Percentiles rank a stretch among this genome's conserved stretches.
Evolutionary conservation across 495 filamentous ascomycete genomes (phyloP).

Genomic region (Recurvomyces mirabilis): DNA sequence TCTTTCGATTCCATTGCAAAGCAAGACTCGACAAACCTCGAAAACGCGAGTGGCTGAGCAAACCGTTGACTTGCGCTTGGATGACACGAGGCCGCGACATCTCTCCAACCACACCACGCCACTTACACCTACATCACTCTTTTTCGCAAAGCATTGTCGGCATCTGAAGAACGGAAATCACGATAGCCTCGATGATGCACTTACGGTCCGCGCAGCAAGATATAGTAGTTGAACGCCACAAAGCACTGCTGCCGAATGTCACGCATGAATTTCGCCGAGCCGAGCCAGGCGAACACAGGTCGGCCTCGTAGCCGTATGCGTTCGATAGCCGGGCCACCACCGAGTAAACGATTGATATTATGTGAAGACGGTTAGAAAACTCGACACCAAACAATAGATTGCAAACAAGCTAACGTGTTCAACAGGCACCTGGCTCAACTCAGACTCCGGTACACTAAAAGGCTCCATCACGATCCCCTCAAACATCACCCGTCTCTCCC

Average conservation of each 20-base stretch:
- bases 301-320: conserved; percentile 1
- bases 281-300: conserved; percentile 2
- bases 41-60: too few relatives aligned
- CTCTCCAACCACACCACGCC: too few relatives aligned
- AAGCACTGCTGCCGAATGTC: conserved; percentile 8
- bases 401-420: neutral
- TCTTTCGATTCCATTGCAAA: too few relatives aligned
- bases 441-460: conserved; percentile 28
- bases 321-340: neutral
- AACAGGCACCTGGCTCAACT: conserved; percentile 29
- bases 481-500: conserved; percentile 33
- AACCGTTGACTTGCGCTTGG: too few relatives aligned
- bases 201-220: too few relatives aligned
- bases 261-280: neutral
- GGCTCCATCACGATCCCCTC: conserved; percentile 26
- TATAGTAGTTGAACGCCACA: too few relatives aligned
- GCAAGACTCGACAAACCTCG: too few relatives aligned
- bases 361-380: conserved; percentile 10
- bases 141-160: too few relatives aligned
- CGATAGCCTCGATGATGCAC: too few relatives aligned
- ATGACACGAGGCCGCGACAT: too few relatives aligned
- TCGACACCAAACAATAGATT: neutral
- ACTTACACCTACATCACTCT: too few relatives aligned
- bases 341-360: conserved; percentile 8
- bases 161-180: too few relatives aligned